A percentile compares a stretch with the other conserved stretches of the same genome.
Evolutionary conservation across 1,139 yeast species (phyloP).

Genomic region (Blastobotrys capitulatus): DNA sequence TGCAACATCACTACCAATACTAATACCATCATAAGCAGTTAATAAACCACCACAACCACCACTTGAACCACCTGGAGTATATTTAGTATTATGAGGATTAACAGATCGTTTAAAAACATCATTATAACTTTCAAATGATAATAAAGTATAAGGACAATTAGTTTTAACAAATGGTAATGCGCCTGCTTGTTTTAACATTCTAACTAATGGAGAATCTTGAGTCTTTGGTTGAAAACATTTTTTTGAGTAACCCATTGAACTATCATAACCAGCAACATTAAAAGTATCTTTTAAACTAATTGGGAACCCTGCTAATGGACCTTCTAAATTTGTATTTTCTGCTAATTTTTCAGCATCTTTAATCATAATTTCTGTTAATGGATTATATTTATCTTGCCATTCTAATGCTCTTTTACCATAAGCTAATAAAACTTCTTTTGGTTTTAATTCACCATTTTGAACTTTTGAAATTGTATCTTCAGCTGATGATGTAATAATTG

Average conservation of each 20-base stretch:
- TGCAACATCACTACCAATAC: slow-evolving; percentile 53
- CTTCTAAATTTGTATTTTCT: slow-evolving; percentile 30
- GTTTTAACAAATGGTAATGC: slow-evolving; percentile 46
- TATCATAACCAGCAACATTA: slow-evolving; percentile 46
- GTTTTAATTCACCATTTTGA: slow-evolving; percentile 29
- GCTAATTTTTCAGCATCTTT: slow-evolving; percentile 36
- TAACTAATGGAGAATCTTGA: slow-evolving; percentile 35
- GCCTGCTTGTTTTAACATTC: slow-evolving; percentile 39
- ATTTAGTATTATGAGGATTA: slow-evolving; percentile 38
- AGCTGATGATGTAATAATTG: slow-evolving; percentile 28
- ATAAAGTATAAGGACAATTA: slow-evolving; percentile 44
- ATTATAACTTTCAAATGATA: slow-evolving; percentile 42
- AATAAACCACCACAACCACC: slow-evolving; percentile 49
- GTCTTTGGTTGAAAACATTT: slow-evolving; percentile 34
- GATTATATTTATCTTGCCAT: slow-evolving; percentile 34
- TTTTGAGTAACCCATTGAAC: slow-evolving; percentile 46
- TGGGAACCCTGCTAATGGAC: slow-evolving; percentile 67
- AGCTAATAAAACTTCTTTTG: slow-evolving; percentile 34
- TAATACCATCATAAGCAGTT: slow-evolving; percentile 38
- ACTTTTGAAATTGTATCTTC: slow-evolving; percentile 29
- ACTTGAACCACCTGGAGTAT: slow-evolving; percentile 45
- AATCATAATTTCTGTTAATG: slow-evolving; percentile 37
- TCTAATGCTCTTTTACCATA: slow-evolving; percentile 36
- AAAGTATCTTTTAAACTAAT: slow-evolving; percentile 52
- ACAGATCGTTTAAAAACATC: slow-evolving; percentile 42